Evolutionary conservation across 1,284 basidiomycete species (phyloP), one percentile per base, ranked within the genome.

Genomic region (Pascua guehoae): DNA sequence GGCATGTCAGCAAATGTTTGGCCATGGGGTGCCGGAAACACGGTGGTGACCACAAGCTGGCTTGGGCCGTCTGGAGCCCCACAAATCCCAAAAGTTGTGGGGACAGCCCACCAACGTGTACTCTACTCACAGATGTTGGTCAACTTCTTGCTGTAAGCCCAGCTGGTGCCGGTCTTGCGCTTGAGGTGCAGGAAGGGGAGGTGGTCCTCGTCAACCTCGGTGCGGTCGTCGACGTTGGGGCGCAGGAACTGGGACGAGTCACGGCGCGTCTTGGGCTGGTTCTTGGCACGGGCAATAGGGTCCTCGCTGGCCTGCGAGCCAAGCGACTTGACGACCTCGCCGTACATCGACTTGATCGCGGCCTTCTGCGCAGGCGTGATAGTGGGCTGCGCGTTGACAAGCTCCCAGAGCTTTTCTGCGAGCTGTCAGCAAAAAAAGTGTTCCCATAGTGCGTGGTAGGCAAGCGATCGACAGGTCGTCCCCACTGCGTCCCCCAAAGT

Each of bases 351-450:
- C 76, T 95, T 96, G 83, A 98, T 97, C 56, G 93, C 90, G 61
- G 90, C 88, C 83, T 98, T 98, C 81, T 98, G 93, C 66, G 93
- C 90, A 68, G 93, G 88, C 69, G 88, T 95, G 75, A 98, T 97
- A 63, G 92, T 89, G 1, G 95, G 93, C 76, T 98, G 92, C 2
- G 91, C 88, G 78, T 95, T 96, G 71, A 98, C 92, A 53, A 98
- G 88, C 58, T 89, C 92, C 92, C 94, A 98, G 17, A 98, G 85
- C 75, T 95, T 97, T 62, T 92, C 72, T 73, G 51, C 7, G 9
- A 57, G 62, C 51, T 2, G n/a, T 10, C 8, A 38, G 40, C 10
- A 15, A 24, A 32, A n/a, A 12, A n/a, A 24, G 5, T 44, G 17
- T 52, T n/a, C 18, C 4, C 8, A 32, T 15, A 45, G 41, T 42